phyloP scores from a whole-genome alignment of 306 rosid genomes.

The Casuarina equisetifolia region DNA sequence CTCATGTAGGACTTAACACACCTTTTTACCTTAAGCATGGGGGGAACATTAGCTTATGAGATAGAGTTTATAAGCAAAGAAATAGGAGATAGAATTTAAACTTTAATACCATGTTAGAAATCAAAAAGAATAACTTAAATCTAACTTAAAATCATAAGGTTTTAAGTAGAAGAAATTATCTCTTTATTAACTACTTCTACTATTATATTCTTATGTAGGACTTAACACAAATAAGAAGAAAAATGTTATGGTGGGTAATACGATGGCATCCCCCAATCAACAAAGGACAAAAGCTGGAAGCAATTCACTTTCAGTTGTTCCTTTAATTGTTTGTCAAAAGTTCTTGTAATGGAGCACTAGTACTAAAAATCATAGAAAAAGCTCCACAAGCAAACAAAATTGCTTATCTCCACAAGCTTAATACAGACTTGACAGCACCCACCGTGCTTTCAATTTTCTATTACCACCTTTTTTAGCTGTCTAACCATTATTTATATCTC shows the following conservation, averaged over 20 bases:
- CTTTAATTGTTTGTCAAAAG: neutral
- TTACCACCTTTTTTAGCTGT: slow-evolving; percentile 8
- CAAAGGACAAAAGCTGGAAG: neutral
- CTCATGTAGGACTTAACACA: too few species aligned
- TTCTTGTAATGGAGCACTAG: slow-evolving; percentile 6
- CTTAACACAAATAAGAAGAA: too few species aligned
- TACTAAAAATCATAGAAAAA: slow-evolving; percentile 29
- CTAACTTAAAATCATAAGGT: too few species aligned
- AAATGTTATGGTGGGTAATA: neutral
- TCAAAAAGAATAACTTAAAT: too few species aligned
- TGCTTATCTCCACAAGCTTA: slow-evolving; percentile 37
- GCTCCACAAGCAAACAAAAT: slow-evolving; percentile 26
- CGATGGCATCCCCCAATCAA: neutral
- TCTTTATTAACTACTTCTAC: slow-evolving; percentile 13
- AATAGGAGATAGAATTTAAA: too few species aligned
- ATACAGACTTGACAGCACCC: slow-evolving; percentile 35
- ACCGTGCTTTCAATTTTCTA: slow-evolving; percentile 6
- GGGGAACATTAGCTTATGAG: too few species aligned
- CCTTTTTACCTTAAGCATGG: too few species aligned
- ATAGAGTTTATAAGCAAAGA: too few species aligned
- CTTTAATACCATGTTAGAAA: too few species aligned
- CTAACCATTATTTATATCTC: slow-evolving; percentile 17
- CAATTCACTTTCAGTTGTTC: neutral
- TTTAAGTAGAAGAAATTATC: too few species aligned
- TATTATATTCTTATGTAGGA: slow-evolving; percentile 17